Conservation (phyloP, 768 basidiomycete genomes). For the Psilocybe cubensis region DNA sequence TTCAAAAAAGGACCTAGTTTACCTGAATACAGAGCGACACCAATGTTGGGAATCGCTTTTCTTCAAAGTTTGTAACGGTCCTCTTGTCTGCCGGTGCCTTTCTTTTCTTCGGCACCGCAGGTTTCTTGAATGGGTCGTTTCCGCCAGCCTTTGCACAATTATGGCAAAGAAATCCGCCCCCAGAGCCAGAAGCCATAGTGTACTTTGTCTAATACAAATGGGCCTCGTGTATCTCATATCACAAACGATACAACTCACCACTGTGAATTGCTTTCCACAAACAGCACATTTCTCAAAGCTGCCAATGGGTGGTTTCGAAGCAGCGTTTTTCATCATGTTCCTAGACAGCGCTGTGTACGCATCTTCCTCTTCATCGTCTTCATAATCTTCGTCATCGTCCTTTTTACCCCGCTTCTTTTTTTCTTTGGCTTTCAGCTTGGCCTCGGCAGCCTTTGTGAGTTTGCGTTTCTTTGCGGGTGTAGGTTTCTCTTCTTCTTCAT, state of each 20-base stretch:
- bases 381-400: constrained; percentile 48
- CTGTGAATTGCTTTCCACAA: constrained; percentile 86
- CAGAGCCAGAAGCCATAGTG: constrained; percentile 72
- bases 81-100: constrained; percentile 69
- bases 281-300: constrained; percentile 80
- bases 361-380: constrained; percentile 69
- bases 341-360: constrained; percentile 70
- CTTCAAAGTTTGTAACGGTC: constrained; percentile 69
- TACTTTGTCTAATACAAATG: constrained; percentile 71
- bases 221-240: not conserved
- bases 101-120: constrained; percentile 60
- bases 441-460: constrained; percentile 47
- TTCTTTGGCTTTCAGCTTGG: constrained; percentile 44
- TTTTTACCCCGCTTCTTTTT: constrained; percentile 49
- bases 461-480: constrained; percentile 61
- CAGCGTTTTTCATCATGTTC: constrained; percentile 39
- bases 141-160: constrained; percentile 80
- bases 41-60: constrained; percentile 68
- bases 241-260: constrained; percentile 54
- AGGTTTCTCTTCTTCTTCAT: constrained; percentile 20
- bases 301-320: constrained; percentile 69
- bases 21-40: constrained; percentile 85
- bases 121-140: constrained; percentile 86
- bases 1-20: not conserved
- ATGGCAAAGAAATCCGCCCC: constrained; percentile 84